These are phyloP conservation scores for Telopea speciosissima DNA, from an alignment of 177 flowering plant species.

Conservation along the genomic window DNA sequence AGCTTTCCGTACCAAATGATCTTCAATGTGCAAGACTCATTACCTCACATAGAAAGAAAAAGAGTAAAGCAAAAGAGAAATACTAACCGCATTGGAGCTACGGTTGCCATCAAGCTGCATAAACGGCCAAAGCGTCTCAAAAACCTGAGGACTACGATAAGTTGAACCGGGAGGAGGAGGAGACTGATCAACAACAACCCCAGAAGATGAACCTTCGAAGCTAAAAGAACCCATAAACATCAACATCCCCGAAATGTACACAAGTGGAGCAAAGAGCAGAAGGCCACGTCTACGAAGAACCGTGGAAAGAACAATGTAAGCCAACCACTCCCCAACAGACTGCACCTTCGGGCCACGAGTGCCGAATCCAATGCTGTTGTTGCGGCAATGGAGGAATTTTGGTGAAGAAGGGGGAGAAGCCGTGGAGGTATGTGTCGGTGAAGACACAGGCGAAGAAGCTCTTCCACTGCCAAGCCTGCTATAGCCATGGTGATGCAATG, in stretches of 20 bases:
- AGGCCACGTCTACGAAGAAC: constrained; percentile 65
- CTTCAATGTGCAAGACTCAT: not conserved
- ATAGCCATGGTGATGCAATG: constrained; percentile 52
- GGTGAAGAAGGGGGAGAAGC: constrained; percentile 52
- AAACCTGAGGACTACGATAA: constrained; percentile 79
- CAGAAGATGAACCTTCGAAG: constrained; percentile 29
- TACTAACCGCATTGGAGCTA: constrained; percentile 45
- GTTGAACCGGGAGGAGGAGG: constrained; percentile 47
- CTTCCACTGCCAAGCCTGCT: constrained; percentile 42
- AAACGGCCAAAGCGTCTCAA: constrained; percentile 71
- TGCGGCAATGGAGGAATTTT: constrained; percentile 33
- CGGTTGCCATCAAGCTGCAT: constrained; percentile 52
- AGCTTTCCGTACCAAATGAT: no score
- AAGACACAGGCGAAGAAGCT: constrained; percentile 7
- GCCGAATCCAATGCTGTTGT: constrained; percentile 12
- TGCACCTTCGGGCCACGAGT: constrained; percentile 21
- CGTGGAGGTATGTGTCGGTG: constrained; percentile 6
- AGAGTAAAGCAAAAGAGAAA: not conserved
- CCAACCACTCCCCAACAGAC: constrained; percentile 33
- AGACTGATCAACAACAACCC: constrained; percentile 15
- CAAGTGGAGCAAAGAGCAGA: constrained; percentile 67
- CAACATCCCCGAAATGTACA: constrained; percentile 78
- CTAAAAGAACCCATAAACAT: constrained; percentile 74
- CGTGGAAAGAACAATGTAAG: constrained; percentile 42
- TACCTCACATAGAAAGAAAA: not conserved